phyloP scores from a whole-genome alignment of 495 filamentous ascomycete species.

The Penicillium malachiteum region DNA sequence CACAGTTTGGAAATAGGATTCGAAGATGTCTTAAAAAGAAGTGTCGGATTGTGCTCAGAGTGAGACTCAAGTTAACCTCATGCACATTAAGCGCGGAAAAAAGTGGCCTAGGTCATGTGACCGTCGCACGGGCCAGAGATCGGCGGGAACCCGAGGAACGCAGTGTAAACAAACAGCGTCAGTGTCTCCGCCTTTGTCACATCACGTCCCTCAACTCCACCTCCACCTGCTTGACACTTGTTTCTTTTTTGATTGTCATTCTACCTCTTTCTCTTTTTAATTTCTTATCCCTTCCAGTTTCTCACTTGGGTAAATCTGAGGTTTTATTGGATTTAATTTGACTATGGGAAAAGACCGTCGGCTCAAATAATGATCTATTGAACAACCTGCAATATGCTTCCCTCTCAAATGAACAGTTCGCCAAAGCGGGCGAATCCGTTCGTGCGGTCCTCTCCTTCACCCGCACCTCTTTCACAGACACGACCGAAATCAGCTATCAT shows the following conservation, averaged over 20 bases:
- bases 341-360: conserved; percentile 14
- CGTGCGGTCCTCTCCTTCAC: conserved; percentile 57
- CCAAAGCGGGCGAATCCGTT: conserved; percentile 78
- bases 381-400: conserved; percentile 38
- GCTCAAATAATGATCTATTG: conserved; percentile 35
- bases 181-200: conserved; percentile 22
- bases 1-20: neutral
- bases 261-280: neutral
- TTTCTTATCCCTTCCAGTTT: neutral
- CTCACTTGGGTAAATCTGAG: neutral
- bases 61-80: neutral
- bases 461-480: conserved; percentile 44
- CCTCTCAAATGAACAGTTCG: conserved; percentile 46
- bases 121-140: conserved; percentile 30
- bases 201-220: conserved; percentile 13
- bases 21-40: neutral
- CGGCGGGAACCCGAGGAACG: conserved; percentile 40
- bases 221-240: conserved; percentile 4
- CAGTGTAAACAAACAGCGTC: conserved; percentile 44
- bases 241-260: neutral
- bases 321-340: conserved; percentile 7
- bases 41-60: neutral
- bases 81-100: conserved; percentile 21
- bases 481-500: conserved; percentile 75
- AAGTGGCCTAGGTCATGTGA: conserved; percentile 30